Base-by-base conservation (phyloP, 306 rosid genomes). In the Albizia julibrissin region DNA sequence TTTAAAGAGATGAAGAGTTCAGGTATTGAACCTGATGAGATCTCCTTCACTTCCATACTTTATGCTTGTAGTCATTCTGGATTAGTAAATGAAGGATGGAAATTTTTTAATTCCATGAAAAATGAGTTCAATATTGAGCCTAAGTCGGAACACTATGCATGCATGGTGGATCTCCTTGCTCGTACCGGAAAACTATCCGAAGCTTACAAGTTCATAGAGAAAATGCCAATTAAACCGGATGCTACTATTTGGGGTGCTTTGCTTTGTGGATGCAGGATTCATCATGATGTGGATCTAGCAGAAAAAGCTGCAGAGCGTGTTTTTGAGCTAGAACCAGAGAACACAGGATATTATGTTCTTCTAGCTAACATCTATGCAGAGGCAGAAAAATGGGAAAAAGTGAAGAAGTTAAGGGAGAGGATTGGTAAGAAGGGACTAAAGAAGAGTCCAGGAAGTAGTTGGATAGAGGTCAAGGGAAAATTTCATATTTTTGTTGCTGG, bases 371-470 rank as follows among this genome's bases (percentile, higher is more conserved):
- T 92, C 50, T 92, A 92, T 81, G 96, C 92, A 21, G 94, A 88
- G 85, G 92, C 91, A 61, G 91, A 92, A 59, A 90, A 90, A 79
- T 92, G 97, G 97, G 94, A 90, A 87, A 92, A 88, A 75, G 89
- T 87, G 54, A 86, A 87, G 56, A 87, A 71, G 12, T 54, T 90
- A 75, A 29, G 94, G 29, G 84, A 84, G 84, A 87, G 66, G 78
- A 92, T 92, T 27, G 88, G 92, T 67, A 87, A 68, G 69, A 72
- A 34, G 24, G 87, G 91, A 24, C 84, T 92, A 43, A 90, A 84
- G 61, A 90, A 92, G 85, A 87, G 75, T 42, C 93, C 90, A 3
- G 94, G 91, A 22, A 84, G 91, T 82, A 92, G 92, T 85, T 90
- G 94, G 94, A 90, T 90, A 79, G 92, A 90, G 81, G 83, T 88